Evolutionary conservation across 2,329 filamentous ascomycete species (phyloP).

Genomic region (Curvularia verruculosa): DNA sequence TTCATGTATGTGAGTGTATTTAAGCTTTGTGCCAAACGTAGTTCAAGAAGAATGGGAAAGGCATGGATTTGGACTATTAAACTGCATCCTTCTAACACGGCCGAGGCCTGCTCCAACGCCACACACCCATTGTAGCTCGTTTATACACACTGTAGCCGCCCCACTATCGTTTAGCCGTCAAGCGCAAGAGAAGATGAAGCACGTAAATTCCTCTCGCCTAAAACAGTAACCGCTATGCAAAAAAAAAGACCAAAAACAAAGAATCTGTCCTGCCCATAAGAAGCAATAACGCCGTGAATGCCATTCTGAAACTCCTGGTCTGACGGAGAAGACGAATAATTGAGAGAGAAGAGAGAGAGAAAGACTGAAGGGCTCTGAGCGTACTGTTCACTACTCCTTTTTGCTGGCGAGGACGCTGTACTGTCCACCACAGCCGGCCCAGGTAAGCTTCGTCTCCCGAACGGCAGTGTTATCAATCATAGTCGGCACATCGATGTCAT

Average conservation of each 20-base stretch:
- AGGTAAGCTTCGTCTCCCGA: conserved; percentile 73
- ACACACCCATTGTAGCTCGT: conserved; percentile 9
- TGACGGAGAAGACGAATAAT: conserved; percentile 5
- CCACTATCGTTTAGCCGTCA: conserved; percentile 1
- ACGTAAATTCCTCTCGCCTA: conserved; percentile 7
- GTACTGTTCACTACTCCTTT: conserved; percentile 31
- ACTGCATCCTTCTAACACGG: conserved; percentile 11
- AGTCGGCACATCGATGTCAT: conserved; percentile 79
- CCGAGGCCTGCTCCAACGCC: conserved; percentile 6
- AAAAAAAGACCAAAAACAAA: too few relatives aligned
- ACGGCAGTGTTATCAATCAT: conserved; percentile 85
- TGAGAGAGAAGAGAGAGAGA: conserved; percentile 7
- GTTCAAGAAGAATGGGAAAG: not conserved
- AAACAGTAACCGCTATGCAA: conserved; percentile 15
- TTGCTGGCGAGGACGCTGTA: conserved; percentile 67
- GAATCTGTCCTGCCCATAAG: conserved; percentile 3
- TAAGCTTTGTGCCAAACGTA: too few relatives aligned
- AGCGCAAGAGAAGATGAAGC: conserved; percentile 7
- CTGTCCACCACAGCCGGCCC: conserved; percentile 87
- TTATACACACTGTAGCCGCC: conserved; percentile 6
- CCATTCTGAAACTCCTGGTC: conserved; percentile 14
- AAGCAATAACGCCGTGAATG: conserved; percentile 32
- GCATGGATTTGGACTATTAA: conserved; percentile 24
- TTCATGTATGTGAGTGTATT: too few relatives aligned
- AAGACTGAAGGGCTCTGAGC: not conserved